These are phyloP conservation scores for Naganishia vishniacii DNA, from an alignment of 768 basidiomycete genomes.

Conservation along the genomic window DNA sequence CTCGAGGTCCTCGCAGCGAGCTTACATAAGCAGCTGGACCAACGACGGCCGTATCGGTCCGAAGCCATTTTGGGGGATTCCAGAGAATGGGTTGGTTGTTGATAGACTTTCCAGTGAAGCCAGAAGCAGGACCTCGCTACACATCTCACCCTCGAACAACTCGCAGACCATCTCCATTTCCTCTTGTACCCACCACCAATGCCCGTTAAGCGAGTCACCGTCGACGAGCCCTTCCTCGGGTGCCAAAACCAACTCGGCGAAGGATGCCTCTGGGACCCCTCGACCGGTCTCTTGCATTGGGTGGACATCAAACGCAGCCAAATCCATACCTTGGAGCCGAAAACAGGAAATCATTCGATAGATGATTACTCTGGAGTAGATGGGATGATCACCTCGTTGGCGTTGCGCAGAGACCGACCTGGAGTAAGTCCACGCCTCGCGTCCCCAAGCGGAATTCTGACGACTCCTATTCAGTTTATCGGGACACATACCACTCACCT, in stretches of 20 bases:
- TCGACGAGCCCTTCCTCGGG: constrained; percentile 36
- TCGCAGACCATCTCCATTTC: not conserved
- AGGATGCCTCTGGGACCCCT: constrained; percentile 44
- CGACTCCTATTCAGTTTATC: constrained; percentile 33
- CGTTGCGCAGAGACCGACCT: constrained; percentile 29
- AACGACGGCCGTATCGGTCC: too few species aligned
- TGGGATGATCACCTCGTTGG: constrained; percentile 33
- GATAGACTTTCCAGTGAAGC: too few species aligned
- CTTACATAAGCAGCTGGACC: too few species aligned
- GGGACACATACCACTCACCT: constrained; percentile 35
- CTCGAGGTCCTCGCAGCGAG: not conserved
- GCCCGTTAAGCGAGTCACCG: constrained; percentile 27
- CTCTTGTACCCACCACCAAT: not conserved
- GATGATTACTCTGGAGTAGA: constrained; percentile 36
- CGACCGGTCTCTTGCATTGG: constrained; percentile 41
- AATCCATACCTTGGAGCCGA: constrained; percentile 43
- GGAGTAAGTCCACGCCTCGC: constrained; percentile 1
- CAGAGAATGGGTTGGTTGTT: too few species aligned
- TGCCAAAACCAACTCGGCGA: constrained; percentile 41
- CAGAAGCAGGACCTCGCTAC: too few species aligned
- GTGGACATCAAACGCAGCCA: constrained; percentile 38
- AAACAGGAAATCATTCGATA: constrained; percentile 34
- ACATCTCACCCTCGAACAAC: not conserved
- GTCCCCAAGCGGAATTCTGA: not conserved
- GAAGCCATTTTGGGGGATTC: too few species aligned